Evolutionary conservation across 768 basidiomycete species (phyloP), one percentile per base, ranked within the genome.

Genomic region (Exsudoporus frostii): DNA sequence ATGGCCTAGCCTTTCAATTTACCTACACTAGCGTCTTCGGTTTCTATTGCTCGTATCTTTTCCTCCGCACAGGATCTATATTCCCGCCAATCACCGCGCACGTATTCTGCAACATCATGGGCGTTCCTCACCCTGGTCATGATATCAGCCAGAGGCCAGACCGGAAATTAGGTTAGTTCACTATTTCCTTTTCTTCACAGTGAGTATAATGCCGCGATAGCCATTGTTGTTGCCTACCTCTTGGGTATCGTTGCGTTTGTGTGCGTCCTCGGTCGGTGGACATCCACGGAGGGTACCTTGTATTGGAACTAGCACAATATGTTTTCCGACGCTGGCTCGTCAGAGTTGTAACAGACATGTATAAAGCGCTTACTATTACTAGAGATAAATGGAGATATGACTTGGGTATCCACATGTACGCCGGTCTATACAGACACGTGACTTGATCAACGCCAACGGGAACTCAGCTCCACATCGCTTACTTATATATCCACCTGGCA

Each of bases 21-120:
- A 65, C 76, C 4, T 99, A 98, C 70, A 99, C 97, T 7, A 93
- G 91, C 4, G 62, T 98, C 14, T 98, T 98, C 61, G 97, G 97
- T 5, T 90, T 86, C 69, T 89, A 88, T 70, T 86, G 84, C 22
- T 80, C 91, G 5, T 97, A 83, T 70, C 79, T 97, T 39, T 92
- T 94, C 72, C 76, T 96, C 8, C 83, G 89, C 45, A 93, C 94
- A 5, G 84, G 87, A 15, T 94, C 92, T 5, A 71, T 98, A 53
- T 69, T 87, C 29, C 87, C 93, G 1, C 76, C 94, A 2, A 78
- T 94, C 50, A 70, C 79, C 9, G 84, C 92, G 0, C 97, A 99
- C 65, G 72, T 88, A 1, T 96, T 93, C 65, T 98, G 97, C 76
- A 99, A 99, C 65, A 68, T 89, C 45, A 95, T 98, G 91, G 95